Evolutionary conservation across 805 yeast genomes (phyloP), one percentile per base, ranked within the genome.

Genomic region (Barnettozyma vustinii): DNA sequence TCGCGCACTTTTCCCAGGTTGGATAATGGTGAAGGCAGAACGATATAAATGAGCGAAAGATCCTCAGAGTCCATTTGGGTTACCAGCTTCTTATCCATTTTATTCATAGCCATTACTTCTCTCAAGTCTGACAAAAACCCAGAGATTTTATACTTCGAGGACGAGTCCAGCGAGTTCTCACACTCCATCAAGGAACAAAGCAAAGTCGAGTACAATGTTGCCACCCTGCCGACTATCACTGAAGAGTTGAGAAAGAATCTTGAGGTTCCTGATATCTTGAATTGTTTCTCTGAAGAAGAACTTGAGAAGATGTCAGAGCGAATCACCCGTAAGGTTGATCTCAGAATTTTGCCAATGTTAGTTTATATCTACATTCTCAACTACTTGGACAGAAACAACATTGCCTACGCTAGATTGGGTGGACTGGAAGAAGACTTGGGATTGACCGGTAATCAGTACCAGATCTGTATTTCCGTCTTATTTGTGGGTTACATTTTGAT

Each of bases 401-500:
- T 75, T 54, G 78, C 79, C 2, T 63, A 72, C 48, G 79, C 80
- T 1, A 63, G 79, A 54, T 60, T 76, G 25, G 80, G 77, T 46
- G 75, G 76, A 1, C 57, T 76, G 25, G 79, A 76, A 57, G 66
- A 69, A 9, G 80, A 76, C 49, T 60, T 76, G 44, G 66, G 67
- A 1, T 62, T 76, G 39, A 52, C 59, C 4, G 77, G 77, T 8
- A 59, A 59, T 37, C 71, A 75, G 55, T 76, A 74, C 51, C 77
- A 78, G 56, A 75, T 76, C 5, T 69, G 74, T 60, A 74, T 79
- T 48, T 72, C 81, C n/a, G 69, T 79, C 40, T 71, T 60, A 72
- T 77, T 52, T 45, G 74, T 73, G 18, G 82, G 82, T 16, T 77
- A 77, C 49, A 71, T 76, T 42, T 53, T 78, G 35, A 80, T 79